These are phyloP conservation scores for Diaporthe sp. DNA, from an alignment of 2,329 filamentous ascomycete genomes.

Conservation along the genomic window DNA sequence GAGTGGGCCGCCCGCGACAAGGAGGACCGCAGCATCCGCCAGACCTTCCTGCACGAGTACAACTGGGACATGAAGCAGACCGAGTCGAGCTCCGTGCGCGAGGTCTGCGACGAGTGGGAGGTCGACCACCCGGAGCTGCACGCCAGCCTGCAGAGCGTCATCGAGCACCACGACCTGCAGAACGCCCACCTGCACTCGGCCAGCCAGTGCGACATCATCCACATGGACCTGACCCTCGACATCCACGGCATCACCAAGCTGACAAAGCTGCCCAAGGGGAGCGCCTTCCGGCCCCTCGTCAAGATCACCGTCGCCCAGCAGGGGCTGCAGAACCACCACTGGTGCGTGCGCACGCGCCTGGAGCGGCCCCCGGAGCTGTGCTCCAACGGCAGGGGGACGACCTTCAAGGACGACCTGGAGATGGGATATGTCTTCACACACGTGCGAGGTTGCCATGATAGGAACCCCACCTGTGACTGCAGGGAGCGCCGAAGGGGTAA, in stretches of 20 bases:
- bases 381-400: constrained; percentile 56
- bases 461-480: constrained; percentile 66
- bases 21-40: constrained; percentile 56
- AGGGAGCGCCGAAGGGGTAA: constrained; percentile 60
- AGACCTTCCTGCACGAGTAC: constrained; percentile 71
- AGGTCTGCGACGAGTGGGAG: constrained; percentile 70
- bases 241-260: constrained; percentile 70
- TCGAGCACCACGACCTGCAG: constrained; percentile 48
- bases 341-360: constrained; percentile 73
- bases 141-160: constrained; percentile 63
- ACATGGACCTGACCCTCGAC: constrained; percentile 74
- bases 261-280: constrained; percentile 63
- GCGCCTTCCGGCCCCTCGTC: constrained; percentile 71
- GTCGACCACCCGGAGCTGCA: constrained; percentile 70
- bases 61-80: constrained; percentile 67
- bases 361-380: constrained; percentile 70
- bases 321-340: constrained; percentile 68
- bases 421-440: constrained; percentile 65
- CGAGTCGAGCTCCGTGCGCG: constrained; percentile 68
- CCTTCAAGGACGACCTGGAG: constrained; percentile 55
- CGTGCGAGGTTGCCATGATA: constrained; percentile 65
- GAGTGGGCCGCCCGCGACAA: constrained; percentile 60
- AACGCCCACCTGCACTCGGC: constrained; percentile 49
- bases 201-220: constrained; percentile 69
- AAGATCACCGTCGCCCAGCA: constrained; percentile 71